Evolutionary conservation across 1,139 yeast genomes (phyloP).

Genomic region (Taphrina populina): DNA sequence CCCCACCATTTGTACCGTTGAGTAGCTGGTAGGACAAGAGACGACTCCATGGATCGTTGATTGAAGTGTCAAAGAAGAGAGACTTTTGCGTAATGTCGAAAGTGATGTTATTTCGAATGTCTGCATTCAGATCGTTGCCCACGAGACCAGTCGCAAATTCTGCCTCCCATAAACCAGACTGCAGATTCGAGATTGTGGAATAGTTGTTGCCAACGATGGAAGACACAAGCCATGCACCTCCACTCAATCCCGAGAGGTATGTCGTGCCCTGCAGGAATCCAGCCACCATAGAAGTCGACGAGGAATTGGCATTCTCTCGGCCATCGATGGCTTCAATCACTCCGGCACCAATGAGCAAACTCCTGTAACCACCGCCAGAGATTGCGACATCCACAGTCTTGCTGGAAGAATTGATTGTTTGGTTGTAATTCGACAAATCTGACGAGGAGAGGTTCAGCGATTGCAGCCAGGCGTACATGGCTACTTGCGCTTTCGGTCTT

Average conservation of each 20-base stretch:
- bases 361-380: slow-evolving; percentile 83
- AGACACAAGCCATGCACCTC: slow-evolving; percentile 85
- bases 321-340: slow-evolving; percentile 69
- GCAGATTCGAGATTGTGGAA: slow-evolving; percentile 64
- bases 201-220: slow-evolving; percentile 77
- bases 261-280: slow-evolving; percentile 73
- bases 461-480: slow-evolving; percentile 23
- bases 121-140: slow-evolving; percentile 7
- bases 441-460: slow-evolving; percentile 7
- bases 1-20: slow-evolving; percentile 59
- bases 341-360: slow-evolving; percentile 80
- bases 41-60: slow-evolving; percentile 92
- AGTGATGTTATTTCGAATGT: slow-evolving; percentile 57
- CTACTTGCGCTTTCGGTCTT: slow-evolving; percentile 1
- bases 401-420: slow-evolving; percentile 1
- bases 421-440: slow-evolving; percentile 6
- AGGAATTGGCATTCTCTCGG: slow-evolving; percentile 53
- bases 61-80: slow-evolving; percentile 67
- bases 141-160: slow-evolving; percentile 16
- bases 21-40: slow-evolving; percentile 78
- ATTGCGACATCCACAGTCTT: slow-evolving; percentile 59
- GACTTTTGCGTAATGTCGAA: slow-evolving; percentile 61
- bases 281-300: slow-evolving; percentile 63
- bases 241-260: slow-evolving; percentile 74
- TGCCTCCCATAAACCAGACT: slow-evolving; percentile 43